Percentiles rank a stretch among this genome's conserved stretches.
Evolutionary conservation across 371 early-diverging fungal genomes (phyloP).

Genomic region (Mortierella sp.): DNA sequence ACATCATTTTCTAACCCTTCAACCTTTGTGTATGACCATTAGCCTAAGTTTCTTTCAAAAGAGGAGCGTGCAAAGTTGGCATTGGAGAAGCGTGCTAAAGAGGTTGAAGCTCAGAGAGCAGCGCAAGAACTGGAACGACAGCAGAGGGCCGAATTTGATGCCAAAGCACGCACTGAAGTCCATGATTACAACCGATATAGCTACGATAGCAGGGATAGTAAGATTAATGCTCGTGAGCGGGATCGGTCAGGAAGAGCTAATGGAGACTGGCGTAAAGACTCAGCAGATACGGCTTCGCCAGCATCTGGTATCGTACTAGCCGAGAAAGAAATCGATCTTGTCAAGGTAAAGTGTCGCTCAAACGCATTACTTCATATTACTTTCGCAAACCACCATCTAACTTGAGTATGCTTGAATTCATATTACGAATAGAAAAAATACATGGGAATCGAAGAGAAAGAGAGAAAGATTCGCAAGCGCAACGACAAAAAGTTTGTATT

Average conservation of each 20-base stretch:
- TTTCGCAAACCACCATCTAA: neutral
- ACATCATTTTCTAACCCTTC: neutral
- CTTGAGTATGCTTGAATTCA: conserved; percentile 4
- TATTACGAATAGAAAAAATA: conserved; percentile 79
- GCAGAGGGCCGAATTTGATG: conserved; percentile 67
- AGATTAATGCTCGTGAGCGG: conserved; percentile 33
- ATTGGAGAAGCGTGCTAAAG: conserved; percentile 83
- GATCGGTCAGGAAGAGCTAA: conserved; percentile 39
- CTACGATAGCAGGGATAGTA: conserved; percentile 46
- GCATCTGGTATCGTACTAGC: conserved; percentile 46
- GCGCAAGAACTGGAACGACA: conserved; percentile 75
- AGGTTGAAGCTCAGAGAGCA: conserved; percentile 80
- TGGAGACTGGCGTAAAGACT: conserved; percentile 35
- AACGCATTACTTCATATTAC: neutral
- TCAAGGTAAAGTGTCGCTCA: conserved; percentile 47
- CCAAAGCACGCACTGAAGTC: conserved; percentile 64
- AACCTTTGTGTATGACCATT: conserved; percentile 11
- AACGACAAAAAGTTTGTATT: conserved; percentile 96
- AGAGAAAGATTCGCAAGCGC: conserved; percentile 84
- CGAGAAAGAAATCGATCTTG: conserved; percentile 59
- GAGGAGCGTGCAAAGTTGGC: conserved; percentile 92
- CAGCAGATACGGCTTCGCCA: conserved; percentile 25
- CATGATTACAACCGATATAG: conserved; percentile 53
- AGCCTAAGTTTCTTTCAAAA: conserved; percentile 92
- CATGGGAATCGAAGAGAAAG: conserved; percentile 85